These are phyloP conservation scores for Maudiozyma humilis DNA, from an alignment of 1,139 yeast genomes.

Conservation along the genomic window DNA sequence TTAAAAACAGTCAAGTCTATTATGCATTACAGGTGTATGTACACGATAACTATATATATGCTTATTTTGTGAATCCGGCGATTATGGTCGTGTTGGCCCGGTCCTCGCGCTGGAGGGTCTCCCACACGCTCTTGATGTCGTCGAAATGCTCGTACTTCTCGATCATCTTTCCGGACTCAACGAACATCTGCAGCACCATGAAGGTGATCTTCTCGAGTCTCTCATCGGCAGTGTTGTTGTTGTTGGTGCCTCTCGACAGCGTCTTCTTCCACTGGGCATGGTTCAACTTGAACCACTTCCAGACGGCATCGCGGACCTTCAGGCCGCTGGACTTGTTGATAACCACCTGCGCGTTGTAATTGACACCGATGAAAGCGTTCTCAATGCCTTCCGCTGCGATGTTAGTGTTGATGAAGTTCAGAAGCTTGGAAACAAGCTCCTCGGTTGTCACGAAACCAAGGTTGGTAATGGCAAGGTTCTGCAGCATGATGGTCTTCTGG, in stretches of 20 bases:
- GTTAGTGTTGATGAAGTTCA: constrained; percentile 49
- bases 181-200: constrained; percentile 6
- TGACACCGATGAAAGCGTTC: constrained; percentile 46
- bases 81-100: constrained; percentile 1
- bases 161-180: neutral
- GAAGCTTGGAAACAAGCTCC: constrained; percentile 43
- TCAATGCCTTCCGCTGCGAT: constrained; percentile 49
- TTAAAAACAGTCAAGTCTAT: neutral
- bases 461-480: constrained; percentile 34
- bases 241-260: neutral
- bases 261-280: constrained; percentile 40
- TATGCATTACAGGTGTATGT: neutral
- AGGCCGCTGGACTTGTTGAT: neutral
- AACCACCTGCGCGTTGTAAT: constrained; percentile 23
- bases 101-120: constrained; percentile 1
- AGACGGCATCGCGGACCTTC: constrained; percentile 30
- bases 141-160: constrained; percentile 2
- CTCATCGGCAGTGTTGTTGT: neutral
- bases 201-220: constrained; percentile 6
- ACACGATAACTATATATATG: neutral
- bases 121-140: constrained; percentile 5
- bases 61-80: constrained; percentile 1
- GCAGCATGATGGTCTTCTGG: constrained; percentile 36
- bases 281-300: constrained; percentile 49
- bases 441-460: constrained; percentile 37